These are phyloP conservation scores for Stagonosporopsis cucurbitacearum DNA, from an alignment of 2,329 filamentous ascomycete species.

Conservation along the genomic window DNA sequence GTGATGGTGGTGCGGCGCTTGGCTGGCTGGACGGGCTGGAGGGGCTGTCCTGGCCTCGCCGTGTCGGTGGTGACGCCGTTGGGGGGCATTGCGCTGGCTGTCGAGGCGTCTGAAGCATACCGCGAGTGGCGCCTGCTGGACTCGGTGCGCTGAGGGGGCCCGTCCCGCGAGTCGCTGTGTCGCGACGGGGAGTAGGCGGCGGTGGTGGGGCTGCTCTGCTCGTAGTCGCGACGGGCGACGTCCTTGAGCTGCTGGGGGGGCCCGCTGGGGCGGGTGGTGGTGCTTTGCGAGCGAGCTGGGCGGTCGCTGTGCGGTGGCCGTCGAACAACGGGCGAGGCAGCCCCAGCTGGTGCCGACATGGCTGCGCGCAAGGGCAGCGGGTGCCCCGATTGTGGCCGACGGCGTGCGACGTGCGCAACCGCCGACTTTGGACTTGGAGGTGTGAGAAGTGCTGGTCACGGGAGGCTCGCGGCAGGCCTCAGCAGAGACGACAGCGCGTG, in stretches of 20 bases:
- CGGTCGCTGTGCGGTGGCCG: conserved; percentile 40
- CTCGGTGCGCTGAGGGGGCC: conserved; percentile 59
- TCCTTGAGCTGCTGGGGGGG: conserved; percentile 51
- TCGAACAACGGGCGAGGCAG: conserved; percentile 52
- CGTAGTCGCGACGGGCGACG: conserved; percentile 73
- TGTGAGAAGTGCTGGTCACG: too few species aligned
- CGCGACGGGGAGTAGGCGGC: conserved; percentile 62
- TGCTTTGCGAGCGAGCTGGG: conserved; percentile 48
- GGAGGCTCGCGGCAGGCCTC: not conserved
- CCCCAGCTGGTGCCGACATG: conserved; percentile 43
- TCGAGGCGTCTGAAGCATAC: conserved; percentile 55
- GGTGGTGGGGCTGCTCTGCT: conserved; percentile 72
- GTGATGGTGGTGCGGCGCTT: conserved; percentile 79
- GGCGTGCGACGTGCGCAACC: conserved; percentile 10
- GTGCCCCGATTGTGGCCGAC: conserved; percentile 23
- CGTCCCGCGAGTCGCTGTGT: conserved; percentile 69
- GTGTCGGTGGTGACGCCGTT: conserved; percentile 47
- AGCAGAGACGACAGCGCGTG: not conserved
- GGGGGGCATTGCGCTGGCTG: conserved; percentile 45
- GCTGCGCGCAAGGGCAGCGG: conserved; percentile 34
- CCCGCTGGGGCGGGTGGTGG: conserved; percentile 36
- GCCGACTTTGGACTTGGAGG: conserved; percentile 14
- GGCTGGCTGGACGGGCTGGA: conserved; percentile 32
- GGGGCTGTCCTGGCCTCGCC: conserved; percentile 29
- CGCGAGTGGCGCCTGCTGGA: conserved; percentile 57